These are phyloP conservation scores for Tetrapisispora phaffii DNA, from an alignment of 805 yeast genomes.

Conservation along the genomic window DNA sequence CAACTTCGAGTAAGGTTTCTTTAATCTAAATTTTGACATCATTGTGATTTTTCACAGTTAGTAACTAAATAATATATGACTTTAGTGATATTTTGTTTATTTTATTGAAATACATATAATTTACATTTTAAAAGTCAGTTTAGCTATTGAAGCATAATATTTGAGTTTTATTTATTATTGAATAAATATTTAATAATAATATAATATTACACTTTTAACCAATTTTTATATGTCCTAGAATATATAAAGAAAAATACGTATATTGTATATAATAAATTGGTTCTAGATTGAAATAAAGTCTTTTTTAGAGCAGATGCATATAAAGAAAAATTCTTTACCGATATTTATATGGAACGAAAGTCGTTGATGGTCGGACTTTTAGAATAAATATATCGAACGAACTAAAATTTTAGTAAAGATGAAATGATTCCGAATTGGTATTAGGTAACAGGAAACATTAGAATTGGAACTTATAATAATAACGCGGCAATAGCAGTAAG, in stretches of 20 bases:
- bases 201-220: neutral
- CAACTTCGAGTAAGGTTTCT: constrained; percentile 1
- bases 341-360: constrained; percentile 68
- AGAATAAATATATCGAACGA: neutral
- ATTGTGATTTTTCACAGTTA: no score
- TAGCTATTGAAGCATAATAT: no score
- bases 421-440: neutral
- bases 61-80: neutral
- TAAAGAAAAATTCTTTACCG: constrained; percentile 88
- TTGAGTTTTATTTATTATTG: no score
- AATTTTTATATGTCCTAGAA: neutral
- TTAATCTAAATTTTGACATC: neutral
- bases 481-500: constrained; percentile 3
- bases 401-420: neutral
- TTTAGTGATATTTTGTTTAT: neutral
- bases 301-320: constrained; percentile 88
- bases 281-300: constrained; percentile 73
- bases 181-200: no score
- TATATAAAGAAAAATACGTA: constrained; percentile 78
- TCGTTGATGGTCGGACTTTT: constrained; percentile 69
- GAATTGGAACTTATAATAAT: constrained; percentile 1
- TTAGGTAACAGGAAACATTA: neutral
- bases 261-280: constrained; percentile 80
- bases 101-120: no score
- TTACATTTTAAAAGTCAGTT: no score